Percentiles rank a stretch among this genome's conserved stretches.
These are phyloP conservation scores for Globisporangium takayamanum DNA, from an alignment of 352 stramenopile species.

Conservation along the genomic window DNA sequence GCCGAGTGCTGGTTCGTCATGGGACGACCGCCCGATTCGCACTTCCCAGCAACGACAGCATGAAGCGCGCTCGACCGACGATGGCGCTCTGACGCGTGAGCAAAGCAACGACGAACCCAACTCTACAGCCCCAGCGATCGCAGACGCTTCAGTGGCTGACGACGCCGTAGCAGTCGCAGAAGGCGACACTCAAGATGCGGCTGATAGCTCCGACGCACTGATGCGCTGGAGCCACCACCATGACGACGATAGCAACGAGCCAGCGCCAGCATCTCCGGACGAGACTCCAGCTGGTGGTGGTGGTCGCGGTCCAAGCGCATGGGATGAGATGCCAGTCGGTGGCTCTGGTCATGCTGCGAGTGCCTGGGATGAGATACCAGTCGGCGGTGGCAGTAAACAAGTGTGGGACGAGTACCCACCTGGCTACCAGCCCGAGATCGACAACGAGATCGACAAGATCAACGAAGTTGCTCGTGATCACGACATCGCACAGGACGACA, in stretches of 20 bases:
- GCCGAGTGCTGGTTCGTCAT: not conserved
- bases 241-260: not conserved
- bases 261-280: not conserved
- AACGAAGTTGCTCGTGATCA: not conserved
- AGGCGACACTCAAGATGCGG: too few relatives aligned
- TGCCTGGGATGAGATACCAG: conserved; percentile 5
- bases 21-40: conserved; percentile 17
- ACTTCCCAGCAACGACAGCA: not conserved
- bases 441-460: not conserved
- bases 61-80: too few relatives aligned
- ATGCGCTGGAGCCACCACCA: not conserved
- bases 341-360: not conserved
- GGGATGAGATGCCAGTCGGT: conserved; percentile 10
- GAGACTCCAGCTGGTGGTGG: not conserved
- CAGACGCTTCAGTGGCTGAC: too few relatives aligned
- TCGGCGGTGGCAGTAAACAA: conserved; percentile 6
- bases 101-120: too few relatives aligned
- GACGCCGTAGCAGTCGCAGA: too few relatives aligned
- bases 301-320: not conserved
- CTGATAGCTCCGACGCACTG: too few relatives aligned
- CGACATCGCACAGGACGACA: not conserved
- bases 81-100: not conserved
- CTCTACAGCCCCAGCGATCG: too few relatives aligned
- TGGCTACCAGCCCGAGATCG: not conserved
- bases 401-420: conserved; percentile 6